phyloP scores from a whole-genome alignment of 345 rosid genomes.

The Sisymbrium altissimum region DNA sequence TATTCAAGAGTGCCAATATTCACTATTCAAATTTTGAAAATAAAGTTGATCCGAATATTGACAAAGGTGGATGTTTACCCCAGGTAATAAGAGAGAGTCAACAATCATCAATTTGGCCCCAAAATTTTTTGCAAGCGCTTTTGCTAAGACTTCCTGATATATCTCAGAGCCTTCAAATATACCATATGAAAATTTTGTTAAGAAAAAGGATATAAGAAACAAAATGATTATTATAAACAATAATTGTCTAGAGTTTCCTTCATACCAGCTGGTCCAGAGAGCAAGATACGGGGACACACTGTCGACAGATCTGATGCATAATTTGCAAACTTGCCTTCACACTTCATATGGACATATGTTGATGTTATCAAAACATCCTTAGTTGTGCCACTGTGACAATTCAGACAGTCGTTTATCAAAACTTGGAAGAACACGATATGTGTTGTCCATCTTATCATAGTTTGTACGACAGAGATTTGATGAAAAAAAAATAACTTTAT shows the following conservation, averaged over 20 bases:
- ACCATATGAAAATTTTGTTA: constrained; percentile 3
- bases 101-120: constrained; percentile 73
- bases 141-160: constrained; percentile 83
- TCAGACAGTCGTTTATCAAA: constrained; percentile 10
- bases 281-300: constrained; percentile 73
- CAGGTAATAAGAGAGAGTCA: constrained; percentile 85
- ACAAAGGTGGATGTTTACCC: constrained; percentile 55
- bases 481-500: neutral
- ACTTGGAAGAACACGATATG: neutral
- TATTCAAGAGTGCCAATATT: neutral
- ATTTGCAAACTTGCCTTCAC: constrained; percentile 55
- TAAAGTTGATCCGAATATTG: neutral
- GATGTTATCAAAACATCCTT: constrained; percentile 76
- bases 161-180: constrained; percentile 77
- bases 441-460: neutral
- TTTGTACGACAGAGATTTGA: neutral
- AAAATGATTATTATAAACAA: neutral
- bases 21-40: neutral
- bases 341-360: constrained; percentile 75
- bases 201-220: neutral
- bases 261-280: constrained; percentile 95
- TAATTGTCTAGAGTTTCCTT: constrained; percentile 41
- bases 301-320: constrained; percentile 64
- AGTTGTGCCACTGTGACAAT: constrained; percentile 66
- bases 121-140: constrained; percentile 83